Conservation (phyloP, 2,329 filamentous ascomycete species). For the Talaromyces sp. region DNA sequence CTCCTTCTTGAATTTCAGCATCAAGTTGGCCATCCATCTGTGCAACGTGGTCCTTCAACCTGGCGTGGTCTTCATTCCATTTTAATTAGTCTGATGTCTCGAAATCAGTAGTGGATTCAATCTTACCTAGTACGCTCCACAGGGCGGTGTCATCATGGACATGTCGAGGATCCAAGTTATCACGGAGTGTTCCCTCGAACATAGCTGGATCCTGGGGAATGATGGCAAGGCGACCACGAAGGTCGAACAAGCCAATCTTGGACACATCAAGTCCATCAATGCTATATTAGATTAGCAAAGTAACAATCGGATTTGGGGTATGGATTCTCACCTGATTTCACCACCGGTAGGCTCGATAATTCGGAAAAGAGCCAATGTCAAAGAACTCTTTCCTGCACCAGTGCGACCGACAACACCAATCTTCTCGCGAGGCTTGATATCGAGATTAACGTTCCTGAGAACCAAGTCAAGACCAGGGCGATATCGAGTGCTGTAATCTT, state of each 20-base stretch:
- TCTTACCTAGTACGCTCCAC: conserved; percentile 89
- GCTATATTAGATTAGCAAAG: conserved; percentile 43
- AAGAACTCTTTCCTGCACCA: conserved; percentile 91
- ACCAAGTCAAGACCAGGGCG: conserved; percentile 87
- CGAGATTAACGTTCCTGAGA: conserved; percentile 85
- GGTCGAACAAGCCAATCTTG: conserved; percentile 83
- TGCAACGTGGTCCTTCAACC: conserved; percentile 85
- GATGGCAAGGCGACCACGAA: conserved; percentile 87
- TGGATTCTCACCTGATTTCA: conserved; percentile 60
- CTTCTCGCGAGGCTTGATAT: conserved; percentile 96
- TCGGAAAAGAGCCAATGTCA: conserved; percentile 90
- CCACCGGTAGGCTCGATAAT: conserved; percentile 88
- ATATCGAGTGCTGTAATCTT: conserved; percentile 93
- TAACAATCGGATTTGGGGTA: background rate
- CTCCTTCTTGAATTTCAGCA: conserved; percentile 89
- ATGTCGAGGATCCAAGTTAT: conserved; percentile 93
- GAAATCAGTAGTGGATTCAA: conserved; percentile 8
- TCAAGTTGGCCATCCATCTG: conserved; percentile 89
- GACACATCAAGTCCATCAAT: conserved; percentile 91
- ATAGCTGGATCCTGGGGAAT: conserved; percentile 97
- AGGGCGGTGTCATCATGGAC: conserved; percentile 96
- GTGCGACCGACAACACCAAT: conserved; percentile 96
- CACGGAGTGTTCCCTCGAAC: conserved; percentile 88
- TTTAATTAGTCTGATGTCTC: background rate
- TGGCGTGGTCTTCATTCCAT: conserved; percentile 72